A percentile compares a stretch with the other conserved stretches of the same genome.
Conservation (phyloP, 805 yeast genomes). For the Candida schatavii region DNA sequence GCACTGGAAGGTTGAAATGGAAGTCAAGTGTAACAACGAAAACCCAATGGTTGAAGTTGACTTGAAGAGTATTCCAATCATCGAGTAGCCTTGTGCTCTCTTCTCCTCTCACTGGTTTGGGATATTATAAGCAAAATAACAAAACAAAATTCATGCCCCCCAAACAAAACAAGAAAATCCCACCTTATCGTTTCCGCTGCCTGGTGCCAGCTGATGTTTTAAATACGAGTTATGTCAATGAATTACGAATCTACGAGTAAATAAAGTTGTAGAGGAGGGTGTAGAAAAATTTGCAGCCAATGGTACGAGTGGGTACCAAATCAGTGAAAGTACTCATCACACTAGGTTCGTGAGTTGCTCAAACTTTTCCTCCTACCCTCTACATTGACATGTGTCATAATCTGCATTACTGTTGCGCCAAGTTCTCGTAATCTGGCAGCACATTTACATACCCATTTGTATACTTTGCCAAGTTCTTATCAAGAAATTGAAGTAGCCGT, state of each 20-base stretch:
- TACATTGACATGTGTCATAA: neutral
- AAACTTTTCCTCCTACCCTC: too few species aligned
- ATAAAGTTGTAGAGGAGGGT: too few species aligned
- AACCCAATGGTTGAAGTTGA: conserved; percentile 67
- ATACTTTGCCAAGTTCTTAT: conserved; percentile 35
- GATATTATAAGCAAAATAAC: neutral
- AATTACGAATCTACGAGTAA: neutral
- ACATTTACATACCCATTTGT: conserved; percentile 36
- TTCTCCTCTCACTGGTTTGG: neutral
- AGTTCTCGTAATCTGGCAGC: conserved; percentile 38
- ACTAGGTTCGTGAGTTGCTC: too few species aligned
- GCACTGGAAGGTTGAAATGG: conserved; percentile 64
- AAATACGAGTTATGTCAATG: conserved; percentile 1
- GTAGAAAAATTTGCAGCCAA: too few species aligned
- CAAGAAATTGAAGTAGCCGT: conserved; percentile 51
- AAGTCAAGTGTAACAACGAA: conserved; percentile 62
- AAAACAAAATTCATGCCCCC: too few species aligned
- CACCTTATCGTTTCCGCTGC: conserved; percentile 1
- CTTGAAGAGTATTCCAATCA: conserved; percentile 51
- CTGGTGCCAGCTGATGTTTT: conserved; percentile 1
- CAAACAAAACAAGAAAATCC: neutral
- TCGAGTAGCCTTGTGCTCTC: neutral
- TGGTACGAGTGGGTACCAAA: too few species aligned
- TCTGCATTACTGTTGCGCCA: conserved; percentile 15
- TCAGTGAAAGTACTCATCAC: too few species aligned